Conservation (phyloP, 495 filamentous ascomycete genomes). For the Elaphomyces granulatus region DNA sequence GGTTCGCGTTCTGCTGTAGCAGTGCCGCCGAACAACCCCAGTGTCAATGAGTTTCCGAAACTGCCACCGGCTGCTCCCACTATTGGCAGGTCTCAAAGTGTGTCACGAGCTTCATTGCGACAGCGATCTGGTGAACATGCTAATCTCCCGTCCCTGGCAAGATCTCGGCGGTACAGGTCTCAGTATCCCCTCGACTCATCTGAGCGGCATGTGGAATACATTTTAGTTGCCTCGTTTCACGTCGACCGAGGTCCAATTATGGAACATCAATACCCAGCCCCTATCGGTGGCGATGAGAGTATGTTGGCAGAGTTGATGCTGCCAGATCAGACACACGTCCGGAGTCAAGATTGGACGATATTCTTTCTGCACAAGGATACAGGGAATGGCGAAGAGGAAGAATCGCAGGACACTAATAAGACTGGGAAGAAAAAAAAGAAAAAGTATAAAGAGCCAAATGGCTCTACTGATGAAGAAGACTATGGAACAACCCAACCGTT, state of each 20-base stretch:
- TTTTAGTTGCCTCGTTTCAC: constrained; percentile 95
- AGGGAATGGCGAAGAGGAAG: constrained; percentile 63
- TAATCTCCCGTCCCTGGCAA: constrained; percentile 23
- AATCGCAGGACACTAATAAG: constrained; percentile 34
- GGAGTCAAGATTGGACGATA: constrained; percentile 97
- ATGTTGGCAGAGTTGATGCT: constrained; percentile 99
- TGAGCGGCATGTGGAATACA: constrained; percentile 97
- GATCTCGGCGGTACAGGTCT: constrained; percentile 47
- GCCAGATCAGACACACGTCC: constrained; percentile 88
- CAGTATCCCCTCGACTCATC: constrained; percentile 68
- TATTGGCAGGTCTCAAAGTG: constrained; percentile 39
- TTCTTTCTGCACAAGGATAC: constrained; percentile 97
- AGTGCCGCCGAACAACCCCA: constrained; percentile 37
- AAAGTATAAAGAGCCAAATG: constrained; percentile 33
- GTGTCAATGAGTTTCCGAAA: constrained; percentile 39
- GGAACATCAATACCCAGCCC: constrained; percentile 92
- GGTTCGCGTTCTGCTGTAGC: constrained; percentile 26
- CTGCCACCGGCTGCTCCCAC: constrained; percentile 38
- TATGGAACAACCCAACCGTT: constrained; percentile 19
- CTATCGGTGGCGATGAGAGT: constrained; percentile 92
- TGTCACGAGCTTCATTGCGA: constrained; percentile 27
- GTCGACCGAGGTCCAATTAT: constrained; percentile 92
- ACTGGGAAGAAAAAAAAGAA: constrained; percentile 34
- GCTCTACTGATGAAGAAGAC: constrained; percentile 31
- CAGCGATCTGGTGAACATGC: constrained; percentile 30